A percentile compares a stretch with the other conserved stretches of the same genome.
These are phyloP conservation scores for Cyclotella sp. DNA, from an alignment of 108 stramenopile genomes.

Conservation along the genomic window DNA sequence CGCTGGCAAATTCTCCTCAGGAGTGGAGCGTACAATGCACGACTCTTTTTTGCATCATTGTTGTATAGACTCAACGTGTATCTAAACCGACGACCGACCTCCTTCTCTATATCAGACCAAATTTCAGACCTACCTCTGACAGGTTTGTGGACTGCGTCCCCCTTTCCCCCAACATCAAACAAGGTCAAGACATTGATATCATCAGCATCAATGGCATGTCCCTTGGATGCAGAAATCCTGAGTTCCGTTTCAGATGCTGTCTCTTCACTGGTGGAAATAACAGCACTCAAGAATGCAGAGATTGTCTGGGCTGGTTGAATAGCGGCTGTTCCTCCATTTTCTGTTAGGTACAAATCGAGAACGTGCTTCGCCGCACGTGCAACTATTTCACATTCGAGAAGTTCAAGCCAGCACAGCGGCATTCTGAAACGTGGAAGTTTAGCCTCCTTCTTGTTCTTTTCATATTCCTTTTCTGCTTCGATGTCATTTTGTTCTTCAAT, in stretches of 20 bases:
- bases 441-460: slow-evolving; percentile 45
- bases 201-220: slow-evolving; percentile 49
- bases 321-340: slow-evolving; percentile 58
- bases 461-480: slow-evolving; percentile 52
- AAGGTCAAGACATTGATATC: slow-evolving; percentile 62
- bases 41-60: slow-evolving; percentile 16
- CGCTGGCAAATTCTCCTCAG: slow-evolving; percentile 91
- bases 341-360: slow-evolving; percentile 73
- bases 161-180: slow-evolving; percentile 53
- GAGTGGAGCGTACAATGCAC: slow-evolving; percentile 69
- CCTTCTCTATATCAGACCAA: slow-evolving; percentile 81
- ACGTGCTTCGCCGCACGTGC: slow-evolving; percentile 93
- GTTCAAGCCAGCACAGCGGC: slow-evolving; percentile 92
- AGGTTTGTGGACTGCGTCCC: slow-evolving; percentile 36
- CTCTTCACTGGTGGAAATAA: slow-evolving; percentile 84
- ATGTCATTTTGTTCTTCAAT: slow-evolving; percentile 80
- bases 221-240: slow-evolving; percentile 24
- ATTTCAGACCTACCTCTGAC: slow-evolving; percentile 61
- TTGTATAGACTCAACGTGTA: slow-evolving; percentile 79
- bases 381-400: slow-evolving; percentile 97
- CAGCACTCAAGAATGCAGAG: slow-evolving; percentile 87
- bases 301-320: slow-evolving; percentile 77
- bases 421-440: slow-evolving; percentile 64
- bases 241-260: slow-evolving; percentile 80
- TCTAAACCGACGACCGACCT: slow-evolving; percentile 77